Evolutionary conservation across 2,329 filamentous ascomycete species (phyloP), one percentile per base, ranked within the genome.

Genomic region (Botrytis fragariae): DNA sequence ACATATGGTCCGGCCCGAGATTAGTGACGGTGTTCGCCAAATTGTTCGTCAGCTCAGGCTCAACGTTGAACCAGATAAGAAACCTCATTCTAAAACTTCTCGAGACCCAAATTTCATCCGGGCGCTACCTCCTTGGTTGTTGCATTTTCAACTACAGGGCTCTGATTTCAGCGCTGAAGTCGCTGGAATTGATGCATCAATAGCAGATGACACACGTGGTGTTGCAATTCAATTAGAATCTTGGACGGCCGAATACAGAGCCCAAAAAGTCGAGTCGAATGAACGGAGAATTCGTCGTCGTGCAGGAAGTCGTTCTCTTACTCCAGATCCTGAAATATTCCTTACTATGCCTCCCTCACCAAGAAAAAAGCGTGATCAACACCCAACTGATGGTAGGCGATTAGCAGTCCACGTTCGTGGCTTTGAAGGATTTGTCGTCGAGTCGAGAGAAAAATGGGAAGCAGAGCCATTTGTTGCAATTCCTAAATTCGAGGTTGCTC

Each of bases 101-200:
- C 85, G 83, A 74, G 87, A 88, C 69, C 86, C 85, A 45, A 95
- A 92, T 79, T 90, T 97, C 75, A 81, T 99, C 51, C 90, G 96
- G 70, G 90, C 88, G 35, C 83, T 97, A 75, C 97, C 96, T 0
- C 82, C 88, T 3, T 99, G 96, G 96, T 86, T 99, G 10, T 83
- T 95, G 54, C 91, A 95, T 75, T 91, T 94, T 75, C 91, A 93
- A 72, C 86, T 99, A 8, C 93, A 97, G 80, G 94, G 93, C 1
- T 92, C 92, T 7, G 94, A 97, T 75, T 94, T 97, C 79, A 96
- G 93, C 77, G 86, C 97, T 69, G 95, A 99, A 81, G 88, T 98
- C 71, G 96, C 96, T 29, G 96, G 96, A 3, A 86, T 96, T 35
- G 97, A 99, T 79, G 86, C 91, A 65, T 89, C 91, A 32, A 93